These are phyloP conservation scores for Mrakia blollopis DNA, from an alignment of 768 basidiomycete species.

Conservation along the genomic window DNA sequence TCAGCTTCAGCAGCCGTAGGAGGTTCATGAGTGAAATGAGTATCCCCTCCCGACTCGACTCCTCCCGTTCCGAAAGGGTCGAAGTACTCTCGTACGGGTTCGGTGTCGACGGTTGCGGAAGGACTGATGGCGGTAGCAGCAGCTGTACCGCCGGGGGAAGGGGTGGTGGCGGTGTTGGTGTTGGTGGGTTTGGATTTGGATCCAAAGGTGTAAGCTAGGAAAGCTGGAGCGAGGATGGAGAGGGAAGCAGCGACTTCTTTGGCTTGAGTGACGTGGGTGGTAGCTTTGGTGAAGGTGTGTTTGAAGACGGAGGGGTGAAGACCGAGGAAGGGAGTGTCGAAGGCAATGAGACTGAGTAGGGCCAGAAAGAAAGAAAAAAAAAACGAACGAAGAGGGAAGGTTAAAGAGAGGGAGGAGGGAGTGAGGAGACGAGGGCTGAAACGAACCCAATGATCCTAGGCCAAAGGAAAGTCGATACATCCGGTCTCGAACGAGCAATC, in stretches of 20 bases:
- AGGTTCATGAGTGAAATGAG: constrained; percentile 17
- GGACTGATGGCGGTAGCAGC: no score
- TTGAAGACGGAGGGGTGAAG: constrained; percentile 81
- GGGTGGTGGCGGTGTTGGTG: no score
- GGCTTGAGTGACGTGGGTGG: constrained; percentile 64
- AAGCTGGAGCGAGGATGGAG: constrained; percentile 55
- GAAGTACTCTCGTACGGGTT: constrained; percentile 19
- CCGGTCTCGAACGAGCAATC: constrained; percentile 65
- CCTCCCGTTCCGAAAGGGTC: constrained; percentile 20
- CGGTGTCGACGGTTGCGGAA: no score
- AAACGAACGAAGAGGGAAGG: constrained; percentile 7
- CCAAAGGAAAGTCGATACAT: constrained; percentile 63
- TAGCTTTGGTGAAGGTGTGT: constrained; percentile 68
- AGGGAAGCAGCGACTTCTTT: constrained; percentile 55
- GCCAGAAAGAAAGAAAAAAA: not conserved
- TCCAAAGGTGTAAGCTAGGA: constrained; percentile 39
- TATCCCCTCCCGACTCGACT: constrained; percentile 20
- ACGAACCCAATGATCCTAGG: constrained; percentile 78
- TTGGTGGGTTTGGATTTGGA: constrained; percentile 27
- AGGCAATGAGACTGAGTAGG: not conserved
- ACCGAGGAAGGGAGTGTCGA: constrained; percentile 71
- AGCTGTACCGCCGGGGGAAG: no score
- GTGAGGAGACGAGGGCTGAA: constrained; percentile 53
- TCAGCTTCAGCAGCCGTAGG: not conserved
- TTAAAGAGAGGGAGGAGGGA: not conserved